Evolutionary conservation across 2,329 filamentous ascomycete species (phyloP).

Genomic region (Pseudocercospora vitis): DNA sequence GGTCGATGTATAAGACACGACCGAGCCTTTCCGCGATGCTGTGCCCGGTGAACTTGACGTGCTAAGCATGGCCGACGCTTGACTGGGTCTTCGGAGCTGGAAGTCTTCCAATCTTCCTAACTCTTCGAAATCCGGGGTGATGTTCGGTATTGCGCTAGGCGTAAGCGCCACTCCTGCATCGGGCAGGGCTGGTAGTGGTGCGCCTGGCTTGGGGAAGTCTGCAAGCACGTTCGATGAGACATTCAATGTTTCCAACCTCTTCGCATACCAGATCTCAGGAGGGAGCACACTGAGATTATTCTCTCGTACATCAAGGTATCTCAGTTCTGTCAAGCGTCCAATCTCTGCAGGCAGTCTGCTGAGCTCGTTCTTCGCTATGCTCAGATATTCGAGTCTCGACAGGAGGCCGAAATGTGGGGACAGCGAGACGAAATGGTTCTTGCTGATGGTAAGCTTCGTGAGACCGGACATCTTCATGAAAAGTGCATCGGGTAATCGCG

Average conservation of each 20-base stretch:
- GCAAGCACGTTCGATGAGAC: slow-evolving; percentile 92
- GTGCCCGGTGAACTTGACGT: slow-evolving; percentile 46
- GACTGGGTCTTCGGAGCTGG: slow-evolving; percentile 73
- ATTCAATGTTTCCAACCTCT: slow-evolving; percentile 86
- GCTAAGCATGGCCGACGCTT: slow-evolving; percentile 73
- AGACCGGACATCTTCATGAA: slow-evolving; percentile 86
- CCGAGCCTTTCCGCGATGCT: slow-evolving; percentile 70
- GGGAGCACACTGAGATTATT: slow-evolving; percentile 91
- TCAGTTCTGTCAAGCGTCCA: slow-evolving; percentile 80
- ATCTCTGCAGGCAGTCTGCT: slow-evolving; percentile 83
- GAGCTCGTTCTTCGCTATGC: slow-evolving; percentile 87
- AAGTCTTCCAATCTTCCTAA: slow-evolving; percentile 65
- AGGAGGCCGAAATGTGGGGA: slow-evolving; percentile 83
- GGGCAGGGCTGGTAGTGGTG: slow-evolving; percentile 55
- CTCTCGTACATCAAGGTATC: slow-evolving; percentile 81
- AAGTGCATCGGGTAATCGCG: slow-evolving; percentile 79
- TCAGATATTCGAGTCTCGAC: slow-evolving; percentile 82
- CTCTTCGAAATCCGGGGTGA: slow-evolving; percentile 76
- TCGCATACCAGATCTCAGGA: slow-evolving; percentile 93
- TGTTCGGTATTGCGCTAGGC: slow-evolving; percentile 39
- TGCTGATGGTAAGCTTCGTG: slow-evolving; percentile 84
- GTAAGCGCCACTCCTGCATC: slow-evolving; percentile 46
- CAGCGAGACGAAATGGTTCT: slow-evolving; percentile 91
- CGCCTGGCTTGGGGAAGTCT: slow-evolving; percentile 78
- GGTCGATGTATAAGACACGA: slow-evolving; percentile 76